Percentiles rank a stretch among this genome's conserved stretches.
These are phyloP conservation scores for Fusarium acutatum DNA, from an alignment of 2,329 filamentous ascomycete species.

Conservation along the genomic window DNA sequence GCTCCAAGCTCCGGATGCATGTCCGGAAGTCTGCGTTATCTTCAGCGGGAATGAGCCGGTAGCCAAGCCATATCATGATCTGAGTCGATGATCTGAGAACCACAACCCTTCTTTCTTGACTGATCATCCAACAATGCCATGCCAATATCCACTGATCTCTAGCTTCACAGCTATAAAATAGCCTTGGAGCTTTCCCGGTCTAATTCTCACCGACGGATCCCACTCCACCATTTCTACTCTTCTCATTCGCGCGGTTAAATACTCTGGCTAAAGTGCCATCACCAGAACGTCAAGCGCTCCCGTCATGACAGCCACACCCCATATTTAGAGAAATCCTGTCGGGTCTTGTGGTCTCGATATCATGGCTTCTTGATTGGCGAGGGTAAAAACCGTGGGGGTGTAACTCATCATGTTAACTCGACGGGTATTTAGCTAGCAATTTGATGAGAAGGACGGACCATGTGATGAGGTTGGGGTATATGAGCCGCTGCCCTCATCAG, in stretches of 20 bases:
- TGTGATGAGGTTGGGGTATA: slow-evolving; percentile 34
- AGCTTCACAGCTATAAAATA: slow-evolving; percentile 8
- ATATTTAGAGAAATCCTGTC: slow-evolving; percentile 5
- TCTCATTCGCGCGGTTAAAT: slow-evolving; percentile 34
- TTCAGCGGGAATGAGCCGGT: background rate
- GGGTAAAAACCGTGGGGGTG: slow-evolving; percentile 30
- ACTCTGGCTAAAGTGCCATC: slow-evolving; percentile 5
- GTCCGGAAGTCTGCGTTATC: background rate
- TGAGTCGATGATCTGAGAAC: background rate
- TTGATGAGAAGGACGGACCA: background rate
- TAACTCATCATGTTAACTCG: background rate
- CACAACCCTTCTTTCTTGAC: background rate
- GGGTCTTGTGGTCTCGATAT: slow-evolving; percentile 14
- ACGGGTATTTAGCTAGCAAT: background rate
- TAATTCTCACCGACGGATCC: slow-evolving; percentile 27
- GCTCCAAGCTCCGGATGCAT: background rate
- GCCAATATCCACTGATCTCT: background rate
- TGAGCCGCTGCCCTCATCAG: slow-evolving; percentile 34
- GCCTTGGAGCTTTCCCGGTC: slow-evolving; percentile 7
- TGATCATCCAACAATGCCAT: background rate
- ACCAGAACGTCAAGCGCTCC: slow-evolving; percentile 25
- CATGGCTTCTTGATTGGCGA: slow-evolving; percentile 29
- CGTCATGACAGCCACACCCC: slow-evolving; percentile 30
- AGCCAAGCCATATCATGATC: background rate
- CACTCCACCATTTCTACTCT: background rate